Percentiles rank a stretch among this genome's conserved stretches.
Evolutionary conservation across 148 eudicot species (phyloP).

Genomic region (Persicaria tinctoria): DNA sequence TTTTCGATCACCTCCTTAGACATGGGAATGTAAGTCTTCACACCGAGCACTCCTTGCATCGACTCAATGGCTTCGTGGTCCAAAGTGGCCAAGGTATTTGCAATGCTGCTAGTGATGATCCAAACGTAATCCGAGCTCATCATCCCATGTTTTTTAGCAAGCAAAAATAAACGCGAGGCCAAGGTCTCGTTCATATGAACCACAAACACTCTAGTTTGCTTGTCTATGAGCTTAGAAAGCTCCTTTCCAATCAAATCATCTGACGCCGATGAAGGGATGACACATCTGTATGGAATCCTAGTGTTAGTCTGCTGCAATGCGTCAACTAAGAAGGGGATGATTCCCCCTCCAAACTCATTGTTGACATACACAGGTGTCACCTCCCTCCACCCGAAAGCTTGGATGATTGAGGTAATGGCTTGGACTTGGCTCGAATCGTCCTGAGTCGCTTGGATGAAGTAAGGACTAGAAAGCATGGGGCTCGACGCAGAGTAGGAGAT

Average conservation of each 20-base stretch:
- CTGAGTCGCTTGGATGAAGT: constrained; percentile 21
- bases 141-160: constrained; percentile 24
- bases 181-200: constrained; percentile 23
- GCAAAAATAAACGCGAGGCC: constrained; percentile 21
- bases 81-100: constrained; percentile 15
- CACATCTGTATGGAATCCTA: no score
- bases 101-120: constrained; percentile 34
- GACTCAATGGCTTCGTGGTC: constrained; percentile 18
- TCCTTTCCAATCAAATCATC: no score
- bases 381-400: no score
- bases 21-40: constrained; percentile 21
- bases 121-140: constrained; percentile 32
- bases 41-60: constrained; percentile 46
- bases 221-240: no score
- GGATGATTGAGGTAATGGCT: constrained; percentile 24
- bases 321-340: no score
- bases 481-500: constrained; percentile 32
- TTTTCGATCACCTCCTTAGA: constrained; percentile 9
- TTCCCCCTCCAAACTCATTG: no score
- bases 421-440: constrained; percentile 22
- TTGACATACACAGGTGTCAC: no score
- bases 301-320: no score
- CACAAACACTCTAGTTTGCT: constrained; percentile 28
- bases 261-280: no score
- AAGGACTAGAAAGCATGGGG: constrained; percentile 23